phyloP scores from a whole-genome alignment of 192 early-diverging fungal species.

The Dissophora globulifera region DNA sequence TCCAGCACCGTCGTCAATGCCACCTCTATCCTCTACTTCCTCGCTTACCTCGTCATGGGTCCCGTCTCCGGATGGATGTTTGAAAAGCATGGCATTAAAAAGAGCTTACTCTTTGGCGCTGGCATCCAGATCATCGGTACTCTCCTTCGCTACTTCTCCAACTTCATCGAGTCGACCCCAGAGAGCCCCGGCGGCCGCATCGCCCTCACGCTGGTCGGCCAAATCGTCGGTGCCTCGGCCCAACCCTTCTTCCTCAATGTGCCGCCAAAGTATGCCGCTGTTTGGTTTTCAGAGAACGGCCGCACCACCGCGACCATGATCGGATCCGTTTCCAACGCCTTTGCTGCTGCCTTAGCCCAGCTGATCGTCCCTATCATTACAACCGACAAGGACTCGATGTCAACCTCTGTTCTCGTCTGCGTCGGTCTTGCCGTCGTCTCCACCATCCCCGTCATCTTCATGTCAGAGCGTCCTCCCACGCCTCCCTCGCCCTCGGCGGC shows the following conservation, averaged over 20 bases:
- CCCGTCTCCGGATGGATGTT: conserved; percentile 58
- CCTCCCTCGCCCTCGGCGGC: conserved; percentile 62
- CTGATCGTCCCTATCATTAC: conserved; percentile 61
- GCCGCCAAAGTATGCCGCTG: conserved; percentile 65
- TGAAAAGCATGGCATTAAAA: conserved; percentile 54
- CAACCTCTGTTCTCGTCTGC: conserved; percentile 56
- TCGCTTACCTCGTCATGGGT: conserved; percentile 57
- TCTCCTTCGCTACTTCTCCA: conserved; percentile 58
- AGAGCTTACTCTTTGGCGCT: conserved; percentile 57
- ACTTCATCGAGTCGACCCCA: conserved; percentile 46
- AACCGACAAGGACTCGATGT: conserved; percentile 32
- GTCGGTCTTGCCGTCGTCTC: conserved; percentile 52
- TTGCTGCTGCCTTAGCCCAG: conserved; percentile 62
- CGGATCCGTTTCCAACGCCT: conserved; percentile 57
- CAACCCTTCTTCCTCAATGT: conserved; percentile 67
- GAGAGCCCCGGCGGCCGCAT: conserved; percentile 42
- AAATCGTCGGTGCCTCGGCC: conserved; percentile 59
- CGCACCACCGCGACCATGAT: conserved; percentile 63
- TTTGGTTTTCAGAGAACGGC: conserved; percentile 63
- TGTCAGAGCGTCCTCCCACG: conserved; percentile 57
- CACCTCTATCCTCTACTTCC: conserved; percentile 57
- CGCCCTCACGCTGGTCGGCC: conserved; percentile 59
- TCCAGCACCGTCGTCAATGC: conserved; percentile 50
- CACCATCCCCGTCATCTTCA: conserved; percentile 56
- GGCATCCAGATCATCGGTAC: conserved; percentile 55